A percentile compares a stretch with the other conserved stretches of the same genome.
Conservation (phyloP, 768 basidiomycete species). For the Candolleomyces eurysporus region DNA sequence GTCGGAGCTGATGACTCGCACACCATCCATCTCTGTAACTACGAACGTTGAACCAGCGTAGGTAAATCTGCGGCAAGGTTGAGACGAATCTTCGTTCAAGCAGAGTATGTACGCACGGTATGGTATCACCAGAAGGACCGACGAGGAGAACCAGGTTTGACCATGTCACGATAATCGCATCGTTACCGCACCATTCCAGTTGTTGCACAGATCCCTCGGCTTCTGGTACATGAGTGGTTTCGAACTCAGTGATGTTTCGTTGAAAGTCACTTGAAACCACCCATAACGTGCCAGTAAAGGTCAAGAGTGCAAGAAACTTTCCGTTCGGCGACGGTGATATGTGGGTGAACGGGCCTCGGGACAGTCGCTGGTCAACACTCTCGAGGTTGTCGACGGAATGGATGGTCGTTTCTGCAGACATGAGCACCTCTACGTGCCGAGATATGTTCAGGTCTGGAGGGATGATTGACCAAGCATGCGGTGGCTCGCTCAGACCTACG, state of each 20-base stretch:
- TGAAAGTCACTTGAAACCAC: slow-evolving; percentile 96
- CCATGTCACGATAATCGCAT: slow-evolving; percentile 90
- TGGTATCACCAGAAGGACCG: slow-evolving; percentile 87
- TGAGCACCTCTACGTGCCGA: slow-evolving; percentile 84
- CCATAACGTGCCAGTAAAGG: slow-evolving; percentile 71
- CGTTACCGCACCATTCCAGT: slow-evolving; percentile 95
- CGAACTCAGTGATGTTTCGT: slow-evolving; percentile 83
- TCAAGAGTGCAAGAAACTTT: slow-evolving; percentile 84
- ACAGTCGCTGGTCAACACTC: slow-evolving; percentile 81
- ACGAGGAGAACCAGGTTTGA: slow-evolving; percentile 73
- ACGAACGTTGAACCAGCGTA: slow-evolving; percentile 76
- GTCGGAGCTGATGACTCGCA: slow-evolving; percentile 78
- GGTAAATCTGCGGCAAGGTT: slow-evolving; percentile 54
- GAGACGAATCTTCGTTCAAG: background rate
- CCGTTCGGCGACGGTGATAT: slow-evolving; percentile 93
- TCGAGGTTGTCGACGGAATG: slow-evolving; percentile 88
- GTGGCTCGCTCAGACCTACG: slow-evolving; percentile 72
- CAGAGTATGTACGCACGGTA: slow-evolving; percentile 56
- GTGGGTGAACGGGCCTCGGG: slow-evolving; percentile 85
- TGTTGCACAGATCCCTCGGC: slow-evolving; percentile 61
- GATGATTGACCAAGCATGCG: slow-evolving; percentile 83
- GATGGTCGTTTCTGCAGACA: slow-evolving; percentile 80
- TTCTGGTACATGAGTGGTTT: slow-evolving; percentile 55
- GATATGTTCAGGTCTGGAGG: slow-evolving; percentile 88
- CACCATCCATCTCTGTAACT: slow-evolving; percentile 86